Evolutionary conservation across 2,329 filamentous ascomycete species (phyloP).

Genomic region (Fonsecaea multimorphosa): DNA sequence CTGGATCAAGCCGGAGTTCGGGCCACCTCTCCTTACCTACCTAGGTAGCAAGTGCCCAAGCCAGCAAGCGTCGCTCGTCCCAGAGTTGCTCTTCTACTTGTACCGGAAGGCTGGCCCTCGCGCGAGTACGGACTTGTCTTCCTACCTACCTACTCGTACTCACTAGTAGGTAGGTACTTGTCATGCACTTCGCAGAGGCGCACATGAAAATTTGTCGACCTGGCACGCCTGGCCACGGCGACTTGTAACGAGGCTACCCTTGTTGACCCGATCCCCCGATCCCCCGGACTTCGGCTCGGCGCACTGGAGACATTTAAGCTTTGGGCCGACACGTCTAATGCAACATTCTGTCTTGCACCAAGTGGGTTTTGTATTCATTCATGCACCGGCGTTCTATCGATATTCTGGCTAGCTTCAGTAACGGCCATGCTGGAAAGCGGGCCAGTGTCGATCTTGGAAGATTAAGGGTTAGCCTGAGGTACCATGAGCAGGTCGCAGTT

Average conservation of each 20-base stretch:
- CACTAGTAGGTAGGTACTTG: neutral
- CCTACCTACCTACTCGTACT: too few species aligned
- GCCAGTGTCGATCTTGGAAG: neutral
- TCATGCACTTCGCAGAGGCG: neutral
- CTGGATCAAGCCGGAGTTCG: neutral
- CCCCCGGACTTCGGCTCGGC: constrained; percentile 1
- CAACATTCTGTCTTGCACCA: neutral
- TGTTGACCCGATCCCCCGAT: neutral
- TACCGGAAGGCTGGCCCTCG: neutral
- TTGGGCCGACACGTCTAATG: neutral
- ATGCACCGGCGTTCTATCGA: neutral
- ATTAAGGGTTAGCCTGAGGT: neutral
- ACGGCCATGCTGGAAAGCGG: neutral
- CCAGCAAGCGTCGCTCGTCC: neutral
- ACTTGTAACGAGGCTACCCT: neutral
- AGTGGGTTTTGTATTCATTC: constrained; percentile 1
- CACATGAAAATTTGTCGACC: neutral
- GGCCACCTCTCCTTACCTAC: neutral
- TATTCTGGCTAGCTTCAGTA: neutral
- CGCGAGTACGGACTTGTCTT: neutral
- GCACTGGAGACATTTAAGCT: neutral
- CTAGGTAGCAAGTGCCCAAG: neutral
- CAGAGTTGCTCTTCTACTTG: neutral
- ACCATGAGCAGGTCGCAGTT: neutral
- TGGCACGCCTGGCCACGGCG: neutral